Percentiles rank a stretch among this genome's conserved stretches.
phyloP scores from a whole-genome alignment of 208 protist genomes.

The Leishmania gerbilli region DNA sequence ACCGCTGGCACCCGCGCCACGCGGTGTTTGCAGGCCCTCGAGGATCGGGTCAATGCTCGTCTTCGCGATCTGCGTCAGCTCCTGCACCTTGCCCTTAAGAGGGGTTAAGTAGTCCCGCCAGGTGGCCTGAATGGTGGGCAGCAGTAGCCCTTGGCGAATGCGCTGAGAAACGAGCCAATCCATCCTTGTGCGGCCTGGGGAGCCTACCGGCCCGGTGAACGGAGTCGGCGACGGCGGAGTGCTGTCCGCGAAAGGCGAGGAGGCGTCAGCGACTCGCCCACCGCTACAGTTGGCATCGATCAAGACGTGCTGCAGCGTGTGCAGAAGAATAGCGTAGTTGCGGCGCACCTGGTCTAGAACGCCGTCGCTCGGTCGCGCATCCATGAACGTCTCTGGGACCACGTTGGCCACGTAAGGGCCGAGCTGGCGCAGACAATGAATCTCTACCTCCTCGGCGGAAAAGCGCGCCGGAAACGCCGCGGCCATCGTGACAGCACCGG shows the following conservation, averaged over 20 bases:
- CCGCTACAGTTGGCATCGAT: not conserved
- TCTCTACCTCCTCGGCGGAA: conserved; percentile 14
- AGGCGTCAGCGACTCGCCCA: not conserved
- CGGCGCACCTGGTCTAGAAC: conserved; percentile 26
- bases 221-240: not conserved
- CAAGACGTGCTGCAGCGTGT: conserved; percentile 40
- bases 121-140: conserved; percentile 49
- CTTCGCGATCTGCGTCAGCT: conserved; percentile 47
- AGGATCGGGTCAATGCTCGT: conserved; percentile 44
- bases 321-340: conserved; percentile 48
- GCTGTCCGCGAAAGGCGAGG: not conserved
- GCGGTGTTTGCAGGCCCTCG: conserved; percentile 9
- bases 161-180: conserved; percentile 14
- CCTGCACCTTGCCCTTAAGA: conserved; percentile 41
- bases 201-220: not conserved
- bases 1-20: not conserved
- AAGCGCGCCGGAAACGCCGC: not conserved
- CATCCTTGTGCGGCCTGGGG: not conserved
- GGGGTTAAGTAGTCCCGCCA: conserved; percentile 62
- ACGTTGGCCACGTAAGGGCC: conserved; percentile 49
- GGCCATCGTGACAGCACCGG: not conserved
- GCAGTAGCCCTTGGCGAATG: conserved; percentile 38
- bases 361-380: conserved; percentile 37
- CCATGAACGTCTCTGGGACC: conserved; percentile 64
- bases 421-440: conserved; percentile 17